A percentile compares a stretch with the other conserved stretches of the same genome.
Evolutionary conservation across 345 rosid species (phyloP).

Genomic region (Cardamine resedifolia): DNA sequence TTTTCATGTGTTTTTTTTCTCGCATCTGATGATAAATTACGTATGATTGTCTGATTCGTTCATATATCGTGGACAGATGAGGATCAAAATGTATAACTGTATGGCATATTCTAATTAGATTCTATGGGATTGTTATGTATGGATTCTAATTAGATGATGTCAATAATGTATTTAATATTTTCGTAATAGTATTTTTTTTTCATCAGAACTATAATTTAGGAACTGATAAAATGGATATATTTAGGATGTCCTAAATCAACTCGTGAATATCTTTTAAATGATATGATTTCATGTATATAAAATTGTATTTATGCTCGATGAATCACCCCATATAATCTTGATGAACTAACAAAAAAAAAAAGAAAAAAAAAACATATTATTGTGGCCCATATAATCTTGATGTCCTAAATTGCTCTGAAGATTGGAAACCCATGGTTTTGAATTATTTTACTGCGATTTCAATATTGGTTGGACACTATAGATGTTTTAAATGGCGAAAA

Average conservation of each 20-base stretch:
- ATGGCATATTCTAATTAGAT: constrained; percentile 35
- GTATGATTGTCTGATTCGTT: constrained; percentile 19
- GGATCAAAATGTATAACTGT: not conserved
- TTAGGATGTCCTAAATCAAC: not conserved
- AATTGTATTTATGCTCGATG: not conserved
- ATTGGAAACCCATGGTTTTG: not conserved
- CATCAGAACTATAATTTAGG: not conserved
- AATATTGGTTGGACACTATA: not conserved
- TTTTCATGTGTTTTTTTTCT: constrained; percentile 27
- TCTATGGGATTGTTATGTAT: not conserved
- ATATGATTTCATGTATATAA: not conserved
- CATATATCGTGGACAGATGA: not conserved
- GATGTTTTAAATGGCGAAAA: not conserved
- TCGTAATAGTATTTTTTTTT: not conserved
- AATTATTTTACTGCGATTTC: not conserved
- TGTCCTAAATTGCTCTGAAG: too few species aligned
- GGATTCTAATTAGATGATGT: too few species aligned
- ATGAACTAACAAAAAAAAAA: not conserved
- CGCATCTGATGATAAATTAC: constrained; percentile 14
- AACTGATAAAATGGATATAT: not conserved
- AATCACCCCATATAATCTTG: not conserved
- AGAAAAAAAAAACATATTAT: too few species aligned
- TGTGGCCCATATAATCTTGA: too few species aligned
- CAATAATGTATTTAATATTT: too few species aligned
- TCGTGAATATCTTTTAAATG: not conserved